Conservation (phyloP, 805 yeast genomes). For the Saccharomycopsis sp. region DNA sequence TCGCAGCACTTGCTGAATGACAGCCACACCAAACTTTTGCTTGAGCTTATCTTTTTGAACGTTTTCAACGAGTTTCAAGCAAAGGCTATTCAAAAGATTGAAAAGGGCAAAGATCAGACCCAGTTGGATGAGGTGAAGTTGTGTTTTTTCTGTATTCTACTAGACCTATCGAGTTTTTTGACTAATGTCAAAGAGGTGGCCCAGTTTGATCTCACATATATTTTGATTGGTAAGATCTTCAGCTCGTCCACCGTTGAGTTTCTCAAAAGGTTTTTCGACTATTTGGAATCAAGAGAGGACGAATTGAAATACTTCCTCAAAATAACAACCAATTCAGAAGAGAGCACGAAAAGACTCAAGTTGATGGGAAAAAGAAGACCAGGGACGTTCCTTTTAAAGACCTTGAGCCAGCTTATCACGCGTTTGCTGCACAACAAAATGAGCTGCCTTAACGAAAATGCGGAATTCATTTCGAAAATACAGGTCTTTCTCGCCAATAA, state of each 20-base stretch:
- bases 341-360: background rate
- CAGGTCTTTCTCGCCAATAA: conserved; percentile 5
- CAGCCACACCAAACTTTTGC: conserved; percentile 10
- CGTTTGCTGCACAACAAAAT: background rate
- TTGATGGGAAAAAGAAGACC: conserved; percentile 16
- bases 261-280: conserved; percentile 12
- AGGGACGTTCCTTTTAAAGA: conserved; percentile 7
- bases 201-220: conserved; percentile 16
- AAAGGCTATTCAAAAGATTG: background rate
- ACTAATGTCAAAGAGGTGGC: conserved; percentile 14
- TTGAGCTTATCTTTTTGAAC: conserved; percentile 15
- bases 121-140: conserved; percentile 5
- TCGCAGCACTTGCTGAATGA: conserved; percentile 7
- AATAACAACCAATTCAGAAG: background rate
- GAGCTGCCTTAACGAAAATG: background rate
- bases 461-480: conserved; percentile 2
- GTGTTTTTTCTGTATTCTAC: conserved; percentile 5
- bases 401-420: conserved; percentile 1
- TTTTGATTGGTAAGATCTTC: conserved; percentile 10
- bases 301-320: background rate
- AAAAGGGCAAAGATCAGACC: background rate
- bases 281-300: conserved; percentile 14
- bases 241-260: conserved; percentile 2
- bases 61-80: conserved; percentile 7
- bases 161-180: conserved; percentile 15